Conservation (phyloP, 148 eudicot genomes). For the Rhododendron griersonianum region DNA sequence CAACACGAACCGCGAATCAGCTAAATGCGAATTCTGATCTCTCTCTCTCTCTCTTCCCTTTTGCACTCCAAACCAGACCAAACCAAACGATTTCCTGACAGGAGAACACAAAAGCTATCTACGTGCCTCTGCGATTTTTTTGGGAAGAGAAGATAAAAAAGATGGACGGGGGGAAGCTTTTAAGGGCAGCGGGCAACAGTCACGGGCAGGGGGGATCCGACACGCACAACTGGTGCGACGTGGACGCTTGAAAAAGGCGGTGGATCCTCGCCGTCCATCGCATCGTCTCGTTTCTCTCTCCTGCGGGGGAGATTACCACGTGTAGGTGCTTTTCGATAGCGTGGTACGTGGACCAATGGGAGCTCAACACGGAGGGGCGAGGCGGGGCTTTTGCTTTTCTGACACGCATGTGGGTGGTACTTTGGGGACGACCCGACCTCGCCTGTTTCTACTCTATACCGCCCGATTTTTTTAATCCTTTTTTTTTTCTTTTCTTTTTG, state of each 20-base stretch:
- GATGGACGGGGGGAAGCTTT: background rate
- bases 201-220: background rate
- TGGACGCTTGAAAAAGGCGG: background rate
- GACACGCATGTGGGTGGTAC: constrained; percentile 1
- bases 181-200: background rate
- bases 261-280: constrained; percentile 9
- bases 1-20: too few relatives aligned
- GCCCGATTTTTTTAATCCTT: background rate
- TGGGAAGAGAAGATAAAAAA: background rate
- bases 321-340: background rate
- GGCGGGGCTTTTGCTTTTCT: background rate
- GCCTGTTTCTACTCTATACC: background rate
- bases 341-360: background rate
- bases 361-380: background rate
- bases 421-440: too few relatives aligned
- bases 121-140: background rate
- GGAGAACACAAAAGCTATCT: too few relatives aligned
- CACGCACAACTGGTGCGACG: background rate
- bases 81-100: background rate
- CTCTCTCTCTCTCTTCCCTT: too few relatives aligned
- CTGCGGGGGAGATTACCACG: background rate
- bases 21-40: too few relatives aligned
- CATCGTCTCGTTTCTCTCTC: background rate
- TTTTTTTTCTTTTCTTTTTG: background rate
- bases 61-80: too few relatives aligned